These are phyloP conservation scores for Sonneratia alba DNA, from an alignment of 345 rosid genomes.

Conservation along the genomic window DNA sequence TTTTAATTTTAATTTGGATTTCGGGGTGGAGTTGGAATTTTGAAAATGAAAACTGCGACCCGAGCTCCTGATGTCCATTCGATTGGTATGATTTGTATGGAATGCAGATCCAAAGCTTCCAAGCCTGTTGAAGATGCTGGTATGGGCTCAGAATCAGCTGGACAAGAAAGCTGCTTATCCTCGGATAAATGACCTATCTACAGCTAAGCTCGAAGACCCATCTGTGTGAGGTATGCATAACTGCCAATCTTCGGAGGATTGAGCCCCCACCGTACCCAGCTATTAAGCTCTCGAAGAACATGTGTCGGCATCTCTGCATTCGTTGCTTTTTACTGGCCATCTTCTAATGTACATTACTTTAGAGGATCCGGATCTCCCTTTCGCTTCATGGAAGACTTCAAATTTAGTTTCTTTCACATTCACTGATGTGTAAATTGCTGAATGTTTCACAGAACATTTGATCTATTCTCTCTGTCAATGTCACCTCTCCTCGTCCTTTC, in stretches of 20 bases:
- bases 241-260: background rate
- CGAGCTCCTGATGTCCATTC: background rate
- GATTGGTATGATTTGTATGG: background rate
- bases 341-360: slow-evolving; percentile 3
- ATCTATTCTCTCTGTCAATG: background rate
- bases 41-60: background rate
- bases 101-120: slow-evolving; percentile 89
- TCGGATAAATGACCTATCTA: slow-evolving; percentile 65
- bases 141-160: slow-evolving; percentile 84
- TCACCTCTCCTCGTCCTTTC: too few relatives aligned
- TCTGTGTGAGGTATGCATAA: slow-evolving; percentile 22
- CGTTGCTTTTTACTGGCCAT: slow-evolving; percentile 3
- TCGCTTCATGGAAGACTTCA: background rate
- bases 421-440: background rate
- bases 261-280: background rate
- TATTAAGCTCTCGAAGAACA: background rate
- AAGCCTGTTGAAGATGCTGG: slow-evolving; percentile 81
- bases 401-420: background rate
- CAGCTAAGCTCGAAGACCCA: slow-evolving; percentile 68
- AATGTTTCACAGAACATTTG: background rate
- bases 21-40: slow-evolving; percentile 43
- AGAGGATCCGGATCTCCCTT: background rate
- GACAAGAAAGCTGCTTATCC: slow-evolving; percentile 94
- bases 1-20: background rate
- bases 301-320: background rate